Evolutionary conservation across 163 green algal genomes (phyloP).

Genomic region (Trebouxiophyceae sp.): DNA sequence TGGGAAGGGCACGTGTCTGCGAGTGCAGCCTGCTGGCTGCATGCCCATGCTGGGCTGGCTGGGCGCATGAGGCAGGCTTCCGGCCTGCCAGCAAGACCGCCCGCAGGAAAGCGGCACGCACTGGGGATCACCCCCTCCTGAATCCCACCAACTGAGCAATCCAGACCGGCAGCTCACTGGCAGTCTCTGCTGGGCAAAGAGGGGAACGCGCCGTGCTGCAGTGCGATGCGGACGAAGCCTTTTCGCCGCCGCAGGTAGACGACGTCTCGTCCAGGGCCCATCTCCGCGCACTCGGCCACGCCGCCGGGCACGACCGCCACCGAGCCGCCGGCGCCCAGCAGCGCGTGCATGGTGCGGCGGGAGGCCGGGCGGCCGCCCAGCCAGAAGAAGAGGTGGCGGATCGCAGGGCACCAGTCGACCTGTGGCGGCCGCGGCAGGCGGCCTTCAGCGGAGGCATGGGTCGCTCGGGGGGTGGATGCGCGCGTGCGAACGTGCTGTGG

Average conservation of each 20-base stretch:
- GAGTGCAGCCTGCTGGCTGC: background rate
- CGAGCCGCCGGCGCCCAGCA: conserved; percentile 2
- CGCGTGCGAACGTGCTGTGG: too few relatives aligned
- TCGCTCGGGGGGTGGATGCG: too few relatives aligned
- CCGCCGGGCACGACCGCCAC: conserved; percentile 13
- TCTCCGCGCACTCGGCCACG: conserved; percentile 13
- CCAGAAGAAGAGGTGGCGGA: conserved; percentile 18
- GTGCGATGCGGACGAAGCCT: conserved; percentile 18
- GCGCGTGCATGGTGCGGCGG: background rate
- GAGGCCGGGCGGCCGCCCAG: conserved; percentile 7
- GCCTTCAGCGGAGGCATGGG: too few relatives aligned
- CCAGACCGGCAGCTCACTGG: too few relatives aligned
- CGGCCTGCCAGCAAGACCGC: background rate
- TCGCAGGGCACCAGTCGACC: background rate
- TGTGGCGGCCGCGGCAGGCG: too few relatives aligned
- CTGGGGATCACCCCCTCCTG: too few relatives aligned
- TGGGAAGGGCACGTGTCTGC: background rate
- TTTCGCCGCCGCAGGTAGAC: background rate
- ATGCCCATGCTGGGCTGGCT: background rate
- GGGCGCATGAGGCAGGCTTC: background rate
- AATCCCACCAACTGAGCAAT: too few relatives aligned
- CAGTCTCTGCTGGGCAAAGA: too few relatives aligned
- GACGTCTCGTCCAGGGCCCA: conserved; percentile 5
- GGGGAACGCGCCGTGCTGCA: conserved; percentile 10
- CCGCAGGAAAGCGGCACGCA: background rate